Evolutionary conservation across 768 basidiomycete species (phyloP), one percentile per base, ranked within the genome.

Genomic region (Lactarius sanguifluus): DNA sequence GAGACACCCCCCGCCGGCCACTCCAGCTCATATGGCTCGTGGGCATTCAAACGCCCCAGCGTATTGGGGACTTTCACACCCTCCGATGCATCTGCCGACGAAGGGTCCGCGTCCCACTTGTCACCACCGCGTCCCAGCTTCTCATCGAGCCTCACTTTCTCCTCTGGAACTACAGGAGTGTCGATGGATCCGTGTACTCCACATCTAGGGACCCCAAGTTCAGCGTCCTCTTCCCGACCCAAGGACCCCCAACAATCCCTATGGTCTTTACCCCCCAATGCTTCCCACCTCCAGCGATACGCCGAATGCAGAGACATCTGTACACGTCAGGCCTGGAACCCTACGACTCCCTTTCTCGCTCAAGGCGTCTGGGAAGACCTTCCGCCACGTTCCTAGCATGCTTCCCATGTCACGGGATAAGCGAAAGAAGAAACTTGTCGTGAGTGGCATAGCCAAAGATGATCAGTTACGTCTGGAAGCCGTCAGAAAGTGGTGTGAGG

Each of bases 401-500:
- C 65, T 76, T 40, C 64, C 71, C 20, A 71, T 65, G 34, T 70
- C 73, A 18, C 85, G 80, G 74, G 83, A 85, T 71, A 86, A 85
- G 76, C 88, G 81, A 74, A 85, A 72, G 61, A 78, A 77, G 66
- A 77, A 83, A 71, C 81, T 92, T 16, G 81, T 92, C 57, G 79
- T 92, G 66, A 88, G 86, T 71, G 91, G 91, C 38, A 83, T 92
- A 34, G 81, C 81, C 9, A 77, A 80, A 16, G 81, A 82, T 23
- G 91, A 92, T 71, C 75, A 80, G 28, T 78, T 79, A 41, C 87
- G 86, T 69, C 83, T 89, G 71, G 88, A 91, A 45, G 88, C 82
- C 3, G 80, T 88, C 15, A 87, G 85, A 71, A 80, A 78, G 66
- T 92, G 91, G 91, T 92, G 91, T 71, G 88, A 90, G 80, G 89